These are phyloP conservation scores for Ophiostoma sp. DNA, from an alignment of 2,329 filamentous ascomycete genomes.

Conservation along the genomic window DNA sequence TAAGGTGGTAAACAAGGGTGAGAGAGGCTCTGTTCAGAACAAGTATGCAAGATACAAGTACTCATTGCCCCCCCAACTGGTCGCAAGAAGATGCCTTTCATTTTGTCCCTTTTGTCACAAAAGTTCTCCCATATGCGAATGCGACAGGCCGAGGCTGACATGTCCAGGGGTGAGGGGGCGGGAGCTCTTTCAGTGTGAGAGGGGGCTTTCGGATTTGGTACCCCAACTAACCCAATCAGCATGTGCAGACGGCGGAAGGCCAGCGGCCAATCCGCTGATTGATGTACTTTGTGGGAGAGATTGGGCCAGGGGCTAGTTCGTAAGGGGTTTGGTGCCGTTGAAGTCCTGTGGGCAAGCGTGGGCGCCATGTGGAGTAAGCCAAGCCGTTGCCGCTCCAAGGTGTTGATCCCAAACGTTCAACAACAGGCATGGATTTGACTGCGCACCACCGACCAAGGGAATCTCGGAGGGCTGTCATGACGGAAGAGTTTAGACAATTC, in stretches of 20 bases:
- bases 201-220: background rate
- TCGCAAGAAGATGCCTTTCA: background rate
- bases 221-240: background rate
- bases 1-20: background rate
- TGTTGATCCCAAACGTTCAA: background rate
- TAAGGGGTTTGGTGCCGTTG: background rate
- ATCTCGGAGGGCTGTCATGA: background rate
- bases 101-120: background rate
- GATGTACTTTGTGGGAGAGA: background rate
- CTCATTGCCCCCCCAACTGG: background rate
- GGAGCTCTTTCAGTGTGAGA: background rate
- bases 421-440: background rate
- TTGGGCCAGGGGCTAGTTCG: background rate
- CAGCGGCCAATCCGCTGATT: background rate
- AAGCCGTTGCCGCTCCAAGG: background rate
- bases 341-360: background rate
- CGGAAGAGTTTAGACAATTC: background rate
- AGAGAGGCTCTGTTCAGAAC: background rate
- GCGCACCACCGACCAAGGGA: background rate
- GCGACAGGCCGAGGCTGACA: slow-evolving; percentile 7
- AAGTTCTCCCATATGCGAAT: background rate
- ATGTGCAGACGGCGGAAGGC: background rate
- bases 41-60: background rate
- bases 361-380: background rate
- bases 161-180: background rate